Base-by-base conservation (phyloP, 208 protist genomes). In the Leishmania amazonensis region DNA sequence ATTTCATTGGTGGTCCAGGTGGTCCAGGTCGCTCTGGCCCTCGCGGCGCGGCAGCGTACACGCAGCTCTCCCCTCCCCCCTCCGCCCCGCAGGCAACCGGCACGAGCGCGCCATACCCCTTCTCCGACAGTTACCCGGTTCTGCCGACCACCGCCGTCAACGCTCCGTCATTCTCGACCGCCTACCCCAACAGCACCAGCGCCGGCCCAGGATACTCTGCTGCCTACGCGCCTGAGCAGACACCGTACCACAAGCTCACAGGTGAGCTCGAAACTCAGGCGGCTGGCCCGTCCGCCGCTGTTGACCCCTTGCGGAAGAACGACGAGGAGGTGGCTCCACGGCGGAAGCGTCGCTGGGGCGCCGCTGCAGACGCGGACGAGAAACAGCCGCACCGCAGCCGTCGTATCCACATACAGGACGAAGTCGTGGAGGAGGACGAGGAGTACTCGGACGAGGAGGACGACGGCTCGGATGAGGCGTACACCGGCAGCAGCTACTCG, bases 1-100 rank as follows among this genome's bases (percentile, higher is more conserved):
- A 85, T 60, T 71, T 80, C 49, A 67, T 79, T 24, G 83, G 86
- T 45, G 87, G 87, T 6, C 87, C 87, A 0, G 87, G 87, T 42
- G 87, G 87, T 1, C 87, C 87, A 7, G 79, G 81, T 35, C 78
- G 83, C 49, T 62, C 75, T 17, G 70, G 64, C 3, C 58, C 47
- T 70, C 57, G 4, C 67, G 79, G 68, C 38, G 24, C 11, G 31
- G 68, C 35, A 40, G 51, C 83, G 28, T 65, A 81, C 67, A 38
- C 67, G 47, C 78, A 76, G 47, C 45, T 47, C 65, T 87, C 84
- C 3, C 84, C 84, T 13, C 28, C 68, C 17, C 84, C 84, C 7
- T 87, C 79, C 11, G 80, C 80, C 0, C 84, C 79, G 47, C 70
- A 60, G 42, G 75, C 84, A n/a, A 67, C 79, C 40, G 76, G 78